Evolutionary conservation across 2,329 filamentous ascomycete species (phyloP).

Genomic region (Blastomyces gilchristii): DNA sequence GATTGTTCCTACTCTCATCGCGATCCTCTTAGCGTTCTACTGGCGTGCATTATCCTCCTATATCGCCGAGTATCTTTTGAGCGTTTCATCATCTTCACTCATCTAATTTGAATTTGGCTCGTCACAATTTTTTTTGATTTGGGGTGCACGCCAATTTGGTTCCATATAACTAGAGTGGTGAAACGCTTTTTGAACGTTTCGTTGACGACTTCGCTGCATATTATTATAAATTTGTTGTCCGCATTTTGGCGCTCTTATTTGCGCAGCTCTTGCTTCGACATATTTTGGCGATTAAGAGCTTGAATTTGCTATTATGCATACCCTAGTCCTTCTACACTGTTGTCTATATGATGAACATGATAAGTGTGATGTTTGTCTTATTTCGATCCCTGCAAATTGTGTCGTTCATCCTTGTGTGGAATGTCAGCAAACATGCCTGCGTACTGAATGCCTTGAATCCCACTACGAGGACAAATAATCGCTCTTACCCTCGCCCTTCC

Average conservation of each 20-base stretch:
- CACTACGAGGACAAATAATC: background rate
- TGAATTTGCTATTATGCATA: background rate
- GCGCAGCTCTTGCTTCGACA: background rate
- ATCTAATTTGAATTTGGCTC: background rate
- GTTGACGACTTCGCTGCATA: background rate
- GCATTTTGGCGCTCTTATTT: background rate
- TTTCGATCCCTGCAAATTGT: background rate
- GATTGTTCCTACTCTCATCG: slow-evolving; percentile 19
- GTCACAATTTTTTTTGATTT: background rate
- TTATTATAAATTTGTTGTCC: background rate
- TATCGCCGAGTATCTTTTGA: background rate
- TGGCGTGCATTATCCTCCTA: slow-evolving; percentile 18
- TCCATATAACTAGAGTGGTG: background rate
- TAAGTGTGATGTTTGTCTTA: background rate
- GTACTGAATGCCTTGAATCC: background rate
- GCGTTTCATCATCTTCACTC: slow-evolving; percentile 2
- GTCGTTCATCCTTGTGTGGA: background rate
- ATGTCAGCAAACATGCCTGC: background rate
- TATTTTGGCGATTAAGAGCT: background rate
- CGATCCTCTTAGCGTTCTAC: slow-evolving; percentile 23
- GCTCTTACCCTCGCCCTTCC: background rate
- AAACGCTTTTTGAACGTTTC: background rate
- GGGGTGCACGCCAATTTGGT: background rate
- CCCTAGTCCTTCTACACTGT: background rate
- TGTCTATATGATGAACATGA: background rate